Base-by-base conservation (phyloP, 768 basidiomycete genomes). In the Psilocybe sp. region DNA sequence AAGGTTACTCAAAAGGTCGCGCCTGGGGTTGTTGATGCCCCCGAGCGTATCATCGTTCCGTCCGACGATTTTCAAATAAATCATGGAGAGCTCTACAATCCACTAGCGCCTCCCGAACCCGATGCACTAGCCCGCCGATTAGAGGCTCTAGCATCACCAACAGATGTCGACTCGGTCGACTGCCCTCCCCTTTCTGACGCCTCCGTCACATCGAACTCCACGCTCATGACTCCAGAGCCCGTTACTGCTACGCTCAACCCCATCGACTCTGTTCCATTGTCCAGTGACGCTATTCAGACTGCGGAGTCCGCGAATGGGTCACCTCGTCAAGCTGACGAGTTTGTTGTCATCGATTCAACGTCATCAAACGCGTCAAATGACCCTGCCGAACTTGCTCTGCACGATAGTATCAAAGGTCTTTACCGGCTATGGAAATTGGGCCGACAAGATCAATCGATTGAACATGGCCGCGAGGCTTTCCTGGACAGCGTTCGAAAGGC, bases 341-440 rank as follows among this genome's bases (percentile, higher is more conserved):
- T 50, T 36, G 36, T 55, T 20, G 47, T 50, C 31, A 50, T 43
- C 13, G 52, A 52, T 18, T 50, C 40, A 8, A 18, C 23, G 35
- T 7, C 32, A 13, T 46, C 19, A 32, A 39, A 13, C 23, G 46
- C 7, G 7, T 28, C 23, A 19, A 34, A 51, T 50, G 56, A 60
- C 40, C 51, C 58, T 15, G 49, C 52, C 46, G 64, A 74, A 42
- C 69, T 70, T 20, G 73, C 78, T 15, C 64, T 87, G 40, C 73
- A 69, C 36, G 75, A 79, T 34, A 73, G 77, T 31, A 75, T 86
- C 43, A 73, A 69, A 51, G 78, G 81, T 1, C 61, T 89, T 36
- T 86, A 80, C 62, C 69, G 63, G 23, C 72, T 87, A 16, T 87
- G 87, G 85, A 78, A 68, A 60, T 58, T 73, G 9, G 66, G 72